phyloP scores from a whole-genome alignment of 1,139 yeast genomes.

The Diutina neorugosa region DNA sequence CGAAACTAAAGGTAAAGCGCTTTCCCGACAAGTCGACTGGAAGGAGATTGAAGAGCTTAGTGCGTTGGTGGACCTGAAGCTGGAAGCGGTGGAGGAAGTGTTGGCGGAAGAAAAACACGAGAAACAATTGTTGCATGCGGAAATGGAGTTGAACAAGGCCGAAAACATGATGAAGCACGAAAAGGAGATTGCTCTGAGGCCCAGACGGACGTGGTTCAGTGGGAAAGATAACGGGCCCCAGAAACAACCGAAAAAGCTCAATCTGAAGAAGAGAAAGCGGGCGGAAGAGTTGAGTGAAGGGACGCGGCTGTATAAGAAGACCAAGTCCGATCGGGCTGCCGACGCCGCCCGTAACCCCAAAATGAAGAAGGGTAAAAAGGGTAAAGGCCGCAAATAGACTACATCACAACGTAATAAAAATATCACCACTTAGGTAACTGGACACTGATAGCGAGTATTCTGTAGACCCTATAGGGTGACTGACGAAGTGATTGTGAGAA shows the following conservation, averaged over 20 bases:
- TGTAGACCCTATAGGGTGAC: too few species aligned
- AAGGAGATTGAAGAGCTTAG: slow-evolving; percentile 59
- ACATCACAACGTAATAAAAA: too few species aligned
- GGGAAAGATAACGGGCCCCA: slow-evolving; percentile 33
- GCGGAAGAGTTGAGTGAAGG: slow-evolving; percentile 33
- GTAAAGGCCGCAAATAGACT: not conserved
- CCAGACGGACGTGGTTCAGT: slow-evolving; percentile 90
- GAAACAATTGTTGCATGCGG: slow-evolving; percentile 77
- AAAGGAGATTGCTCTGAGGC: slow-evolving; percentile 77
- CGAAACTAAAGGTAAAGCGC: slow-evolving; percentile 39
- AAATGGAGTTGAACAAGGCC: slow-evolving; percentile 80
- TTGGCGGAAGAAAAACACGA: slow-evolving; percentile 80
- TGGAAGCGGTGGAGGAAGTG: slow-evolving; percentile 57
- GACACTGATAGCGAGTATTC: too few species aligned
- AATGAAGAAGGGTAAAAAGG: slow-evolving; percentile 14
- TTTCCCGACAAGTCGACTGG: slow-evolving; percentile 87
- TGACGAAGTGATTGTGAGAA: too few species aligned
- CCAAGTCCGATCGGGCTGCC: slow-evolving; percentile 46
- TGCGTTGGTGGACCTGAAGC: slow-evolving; percentile 45
- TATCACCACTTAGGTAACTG: too few species aligned
- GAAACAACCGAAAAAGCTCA: slow-evolving; percentile 31
- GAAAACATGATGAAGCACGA: slow-evolving; percentile 70
- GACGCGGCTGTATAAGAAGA: slow-evolving; percentile 55
- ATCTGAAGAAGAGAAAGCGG: slow-evolving; percentile 51
- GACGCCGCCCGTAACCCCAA: slow-evolving; percentile 11